A percentile compares a stretch with the other conserved stretches of the same genome.
These are phyloP conservation scores for Zymoseptoria ardabiliae DNA, from an alignment of 2,329 filamentous ascomycete genomes.

Conservation along the genomic window DNA sequence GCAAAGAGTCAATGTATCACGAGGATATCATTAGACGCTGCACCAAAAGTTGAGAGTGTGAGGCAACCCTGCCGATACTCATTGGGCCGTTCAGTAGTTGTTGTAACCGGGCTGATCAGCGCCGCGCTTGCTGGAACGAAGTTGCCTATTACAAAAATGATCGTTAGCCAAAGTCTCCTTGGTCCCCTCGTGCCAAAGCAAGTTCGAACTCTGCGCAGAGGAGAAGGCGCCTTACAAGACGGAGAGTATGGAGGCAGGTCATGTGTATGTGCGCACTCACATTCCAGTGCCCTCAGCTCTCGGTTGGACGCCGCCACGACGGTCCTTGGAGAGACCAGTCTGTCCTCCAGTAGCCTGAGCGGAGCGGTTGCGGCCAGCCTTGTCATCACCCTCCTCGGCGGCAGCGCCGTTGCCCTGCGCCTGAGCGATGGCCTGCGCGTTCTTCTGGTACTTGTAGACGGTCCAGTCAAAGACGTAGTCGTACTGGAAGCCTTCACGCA, in stretches of 20 bases:
- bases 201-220: constrained; percentile 61
- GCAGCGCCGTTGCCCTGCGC: constrained; percentile 58
- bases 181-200: constrained; percentile 67
- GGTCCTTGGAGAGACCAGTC: constrained; percentile 54
- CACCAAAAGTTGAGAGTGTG: constrained; percentile 23
- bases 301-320: constrained; percentile 64
- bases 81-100: constrained; percentile 41
- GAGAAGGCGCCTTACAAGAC: constrained; percentile 78
- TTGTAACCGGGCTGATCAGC: constrained; percentile 41
- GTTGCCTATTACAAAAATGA: constrained; percentile 39
- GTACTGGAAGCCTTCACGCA: constrained; percentile 98
- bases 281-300: constrained; percentile 90
- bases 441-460: constrained; percentile 99
- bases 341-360: constrained; percentile 53
- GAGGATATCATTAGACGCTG: constrained; percentile 15
- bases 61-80: constrained; percentile 30
- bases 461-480: constrained; percentile 99
- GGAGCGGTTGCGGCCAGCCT: constrained; percentile 56
- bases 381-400: constrained; percentile 60
- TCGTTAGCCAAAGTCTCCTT: constrained; percentile 40
- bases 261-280: constrained; percentile 69
- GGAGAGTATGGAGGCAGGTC: constrained; percentile 27
- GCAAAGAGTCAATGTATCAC: constrained; percentile 11
- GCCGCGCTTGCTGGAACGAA: constrained; percentile 46
- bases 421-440: constrained; percentile 86